Evolutionary conservation across 2,329 filamentous ascomycete genomes (phyloP), one percentile per base, ranked within the genome.

Genomic region (Pyrenophora teres): DNA sequence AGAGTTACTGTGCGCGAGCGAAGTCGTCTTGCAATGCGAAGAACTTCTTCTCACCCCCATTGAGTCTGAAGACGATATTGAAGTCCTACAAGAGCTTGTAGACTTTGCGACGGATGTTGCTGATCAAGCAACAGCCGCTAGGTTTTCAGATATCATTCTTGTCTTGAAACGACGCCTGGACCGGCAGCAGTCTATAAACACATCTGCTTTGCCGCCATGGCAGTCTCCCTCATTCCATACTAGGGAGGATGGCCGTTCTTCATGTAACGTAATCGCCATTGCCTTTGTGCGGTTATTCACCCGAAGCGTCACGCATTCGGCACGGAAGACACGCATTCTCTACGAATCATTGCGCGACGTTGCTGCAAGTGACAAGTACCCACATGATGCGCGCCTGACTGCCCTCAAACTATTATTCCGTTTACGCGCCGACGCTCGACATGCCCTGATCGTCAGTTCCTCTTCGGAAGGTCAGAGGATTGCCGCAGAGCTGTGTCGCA

Each of bases 261-360:
- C 50, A 25, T 85, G 86, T 3, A 90, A 91, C 59, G 84, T 92
- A 36, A 86, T 90, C 39, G 82, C 87, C 0, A 83, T 81, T 50
- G 88, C 87, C 2, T 85, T 90, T 50, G 85, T 91, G 36, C 84
- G 83, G 56, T 86, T 95, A 44, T 96, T 96, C 70, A 83, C 92
- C 59, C 82, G 85, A 44, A 84, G 85, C 10, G 84, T 95, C 76
- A 86, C 87, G 59, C 77, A 76, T 25, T 85, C 89, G 46, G 82
- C 83, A 6, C 73, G 73, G 12, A 93, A 92, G 71, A 83, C 87
- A 10, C 76, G 81, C 18, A 80, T 65, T 12, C 60, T 75, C 0
- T 76, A 72, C 46, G 69, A 74, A 37, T 59, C 69, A 8, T 56
- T 77, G 5, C 63, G 71, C 4, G 52, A 65, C 3, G 60, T 74